Percentiles rank a stretch among this genome's conserved stretches.
Evolutionary conservation across 495 filamentous ascomycete species (phyloP).

Genomic region (Opeltia flavorubescens): DNA sequence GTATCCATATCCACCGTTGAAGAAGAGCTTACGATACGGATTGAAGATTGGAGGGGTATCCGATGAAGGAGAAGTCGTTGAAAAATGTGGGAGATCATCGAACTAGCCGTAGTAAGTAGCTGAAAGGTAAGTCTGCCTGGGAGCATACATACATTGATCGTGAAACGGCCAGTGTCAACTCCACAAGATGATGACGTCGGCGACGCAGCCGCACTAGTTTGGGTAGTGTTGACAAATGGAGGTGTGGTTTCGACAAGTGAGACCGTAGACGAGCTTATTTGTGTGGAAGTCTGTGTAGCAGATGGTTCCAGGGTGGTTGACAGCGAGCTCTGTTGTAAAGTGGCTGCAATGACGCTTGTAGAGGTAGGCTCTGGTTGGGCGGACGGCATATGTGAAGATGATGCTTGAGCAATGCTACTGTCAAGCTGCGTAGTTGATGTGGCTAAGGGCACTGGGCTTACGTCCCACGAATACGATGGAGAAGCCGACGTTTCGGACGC

Average conservation of each 20-base stretch:
- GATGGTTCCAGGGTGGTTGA: too few species aligned
- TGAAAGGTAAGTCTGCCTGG: background rate
- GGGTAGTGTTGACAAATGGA: background rate
- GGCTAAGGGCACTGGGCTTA: too few species aligned
- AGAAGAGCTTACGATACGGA: constrained; percentile 31
- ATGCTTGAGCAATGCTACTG: too few species aligned
- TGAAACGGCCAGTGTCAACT: background rate
- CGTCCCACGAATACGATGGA: too few species aligned
- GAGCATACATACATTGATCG: background rate
- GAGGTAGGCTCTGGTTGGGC: too few species aligned
- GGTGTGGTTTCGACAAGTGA: background rate
- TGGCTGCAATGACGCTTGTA: too few species aligned
- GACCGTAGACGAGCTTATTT: background rate
- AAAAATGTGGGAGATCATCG: constrained; percentile 19
- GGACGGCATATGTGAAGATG: too few species aligned
- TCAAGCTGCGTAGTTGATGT: too few species aligned
- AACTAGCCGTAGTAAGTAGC: constrained; percentile 11
- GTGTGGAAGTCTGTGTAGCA: background rate
- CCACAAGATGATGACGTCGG: background rate
- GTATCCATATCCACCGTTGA: constrained; percentile 21
- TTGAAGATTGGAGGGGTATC: constrained; percentile 27
- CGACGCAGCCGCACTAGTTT: background rate
- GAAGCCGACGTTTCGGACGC: too few species aligned
- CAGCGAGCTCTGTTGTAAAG: too few species aligned
- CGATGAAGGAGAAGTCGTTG: constrained; percentile 8